A percentile compares a stretch with the other conserved stretches of the same genome.
Evolutionary conservation across 2,329 filamentous ascomycete species (phyloP).

Genomic region (Dactylellina cionopaga): DNA sequence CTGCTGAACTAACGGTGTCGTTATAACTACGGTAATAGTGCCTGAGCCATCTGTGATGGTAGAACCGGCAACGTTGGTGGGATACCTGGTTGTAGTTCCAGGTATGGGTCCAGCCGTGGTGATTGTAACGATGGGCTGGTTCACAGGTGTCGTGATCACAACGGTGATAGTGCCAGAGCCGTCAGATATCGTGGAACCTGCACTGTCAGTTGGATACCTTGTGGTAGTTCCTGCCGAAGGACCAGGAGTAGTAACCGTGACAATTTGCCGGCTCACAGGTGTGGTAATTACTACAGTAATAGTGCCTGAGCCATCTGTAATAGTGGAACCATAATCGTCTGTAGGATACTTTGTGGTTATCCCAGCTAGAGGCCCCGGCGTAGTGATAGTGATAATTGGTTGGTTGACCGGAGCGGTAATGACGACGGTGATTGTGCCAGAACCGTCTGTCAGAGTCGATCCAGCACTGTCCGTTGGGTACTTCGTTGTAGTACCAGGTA

Average conservation of each 20-base stretch:
- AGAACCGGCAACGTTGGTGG: neutral
- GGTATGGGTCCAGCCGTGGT: neutral
- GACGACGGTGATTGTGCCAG: neutral
- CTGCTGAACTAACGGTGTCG: neutral
- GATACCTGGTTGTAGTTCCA: constrained; percentile 1
- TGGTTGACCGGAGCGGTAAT: neutral
- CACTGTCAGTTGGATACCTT: neutral
- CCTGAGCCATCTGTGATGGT: neutral
- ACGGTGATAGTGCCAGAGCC: neutral
- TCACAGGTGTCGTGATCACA: neutral
- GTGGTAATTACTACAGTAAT: neutral
- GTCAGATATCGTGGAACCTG: neutral
- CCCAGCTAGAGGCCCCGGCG: neutral
- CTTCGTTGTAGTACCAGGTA: neutral
- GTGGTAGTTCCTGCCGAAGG: neutral
- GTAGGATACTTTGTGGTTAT: constrained; percentile 6
- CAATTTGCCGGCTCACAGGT: neutral
- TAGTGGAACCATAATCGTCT: neutral
- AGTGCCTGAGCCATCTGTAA: neutral
- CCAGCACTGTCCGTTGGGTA: neutral
- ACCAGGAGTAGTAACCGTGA: neutral
- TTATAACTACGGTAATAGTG: neutral
- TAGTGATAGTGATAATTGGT: neutral
- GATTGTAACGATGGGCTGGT: neutral
- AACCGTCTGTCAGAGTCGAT: neutral